phyloP scores from a whole-genome alignment of 805 yeast genomes.

The Cyberlindnera mrakii region DNA sequence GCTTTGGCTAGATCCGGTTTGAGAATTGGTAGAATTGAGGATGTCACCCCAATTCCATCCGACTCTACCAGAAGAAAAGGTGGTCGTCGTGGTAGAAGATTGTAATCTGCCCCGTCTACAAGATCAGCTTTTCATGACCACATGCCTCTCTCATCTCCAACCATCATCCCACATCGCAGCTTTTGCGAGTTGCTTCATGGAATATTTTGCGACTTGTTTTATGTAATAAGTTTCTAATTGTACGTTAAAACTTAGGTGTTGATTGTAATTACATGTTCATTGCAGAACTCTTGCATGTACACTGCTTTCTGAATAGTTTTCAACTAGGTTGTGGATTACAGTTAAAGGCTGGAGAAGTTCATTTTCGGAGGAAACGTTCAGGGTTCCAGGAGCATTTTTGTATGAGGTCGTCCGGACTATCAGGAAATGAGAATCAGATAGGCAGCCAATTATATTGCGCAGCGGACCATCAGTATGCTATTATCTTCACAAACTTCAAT shows the following conservation, averaged over 20 bases:
- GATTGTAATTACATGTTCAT: background rate
- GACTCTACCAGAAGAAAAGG: constrained; percentile 99
- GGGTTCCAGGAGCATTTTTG: too few relatives aligned
- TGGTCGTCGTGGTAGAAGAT: constrained; percentile 99
- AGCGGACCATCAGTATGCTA: too few relatives aligned
- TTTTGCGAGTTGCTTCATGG: constrained; percentile 12
- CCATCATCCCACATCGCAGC: constrained; percentile 6
- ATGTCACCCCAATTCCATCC: constrained; percentile 99
- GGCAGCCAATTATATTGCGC: too few relatives aligned
- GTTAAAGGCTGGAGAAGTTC: too few relatives aligned
- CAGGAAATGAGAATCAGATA: too few relatives aligned
- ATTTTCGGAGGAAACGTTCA: too few relatives aligned
- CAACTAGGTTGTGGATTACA: too few relatives aligned
- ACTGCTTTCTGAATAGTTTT: too few relatives aligned
- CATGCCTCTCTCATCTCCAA: constrained; percentile 1
- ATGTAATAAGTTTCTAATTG: constrained; percentile 25
- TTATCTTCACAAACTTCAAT: too few relatives aligned
- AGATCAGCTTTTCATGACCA: constrained; percentile 1
- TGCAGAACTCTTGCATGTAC: background rate
- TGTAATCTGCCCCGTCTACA: constrained; percentile 37
- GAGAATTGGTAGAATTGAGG: constrained; percentile 99
- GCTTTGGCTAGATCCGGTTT: constrained; percentile 99
- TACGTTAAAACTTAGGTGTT: constrained; percentile 20
- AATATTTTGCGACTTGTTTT: constrained; percentile 19
- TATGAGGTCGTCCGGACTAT: too few relatives aligned